phyloP scores from a whole-genome alignment of 441 rosid species.

The Brassica hybrid region DNA sequence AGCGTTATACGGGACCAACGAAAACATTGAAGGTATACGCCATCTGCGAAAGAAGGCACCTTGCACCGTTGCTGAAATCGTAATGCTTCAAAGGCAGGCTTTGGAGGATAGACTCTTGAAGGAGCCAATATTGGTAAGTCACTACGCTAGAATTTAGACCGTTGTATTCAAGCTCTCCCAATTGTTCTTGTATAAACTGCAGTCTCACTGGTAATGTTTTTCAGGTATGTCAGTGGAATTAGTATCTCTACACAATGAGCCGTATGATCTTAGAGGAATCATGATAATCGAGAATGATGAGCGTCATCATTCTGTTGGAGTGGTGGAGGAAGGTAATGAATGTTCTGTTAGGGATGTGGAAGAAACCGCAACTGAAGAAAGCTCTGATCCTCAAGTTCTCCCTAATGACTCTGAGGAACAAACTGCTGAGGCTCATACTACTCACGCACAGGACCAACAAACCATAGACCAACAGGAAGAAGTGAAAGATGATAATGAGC shows the following conservation, averaged over 20 bases:
- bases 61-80: conserved; percentile 86
- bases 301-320: conserved; percentile 50
- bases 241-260: conserved; percentile 59
- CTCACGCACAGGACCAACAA: conserved; percentile 29
- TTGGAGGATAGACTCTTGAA: conserved; percentile 73
- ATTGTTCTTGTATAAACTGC: too few relatives aligned
- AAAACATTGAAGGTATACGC: conserved; percentile 68
- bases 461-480: conserved; percentile 42
- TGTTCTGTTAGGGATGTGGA: conserved; percentile 47
- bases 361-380: conserved; percentile 52
- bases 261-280: conserved; percentile 70
- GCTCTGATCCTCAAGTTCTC: conserved; percentile 43
- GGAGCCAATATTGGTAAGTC: conserved; percentile 48
- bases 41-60: conserved; percentile 99
- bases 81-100: conserved; percentile 81
- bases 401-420: conserved; percentile 49
- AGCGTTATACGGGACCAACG: too few relatives aligned
- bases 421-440: conserved; percentile 42
- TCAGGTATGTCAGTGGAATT: conserved; percentile 78
- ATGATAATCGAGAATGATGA: conserved; percentile 53
- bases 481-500: conserved; percentile 47
- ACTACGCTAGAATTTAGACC: too few relatives aligned
- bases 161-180: too few relatives aligned
- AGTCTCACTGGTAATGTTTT: neutral
- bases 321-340: conserved; percentile 46